phyloP scores from a whole-genome alignment of 2,329 filamentous ascomycete species.

The Neofusicoccum cordaticola region DNA sequence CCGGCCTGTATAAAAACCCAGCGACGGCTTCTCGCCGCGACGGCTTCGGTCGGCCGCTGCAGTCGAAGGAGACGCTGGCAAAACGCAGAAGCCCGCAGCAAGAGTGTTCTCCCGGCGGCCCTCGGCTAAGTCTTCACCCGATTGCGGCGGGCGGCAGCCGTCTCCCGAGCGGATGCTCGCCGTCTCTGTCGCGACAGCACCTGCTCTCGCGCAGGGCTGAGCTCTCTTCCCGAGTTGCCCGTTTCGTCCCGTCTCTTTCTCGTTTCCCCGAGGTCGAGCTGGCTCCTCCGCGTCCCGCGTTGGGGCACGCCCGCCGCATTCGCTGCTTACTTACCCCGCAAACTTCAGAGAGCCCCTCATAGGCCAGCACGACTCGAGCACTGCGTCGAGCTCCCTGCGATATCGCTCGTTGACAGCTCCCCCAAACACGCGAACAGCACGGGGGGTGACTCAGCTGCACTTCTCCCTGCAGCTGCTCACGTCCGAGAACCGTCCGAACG shows the following conservation, averaged over 20 bases:
- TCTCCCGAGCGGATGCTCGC: background rate
- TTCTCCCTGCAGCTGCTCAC: background rate
- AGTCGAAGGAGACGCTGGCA: background rate
- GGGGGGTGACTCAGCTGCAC: too few species aligned
- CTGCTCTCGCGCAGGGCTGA: background rate
- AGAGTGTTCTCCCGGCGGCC: conserved; percentile 9
- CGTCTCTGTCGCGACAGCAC: too few species aligned
- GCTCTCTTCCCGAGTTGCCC: background rate
- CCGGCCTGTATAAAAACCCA: too few species aligned
- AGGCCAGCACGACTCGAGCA: background rate
- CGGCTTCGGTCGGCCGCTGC: background rate
- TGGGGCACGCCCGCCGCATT: background rate
- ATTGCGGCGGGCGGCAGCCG: background rate
- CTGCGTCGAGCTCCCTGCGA: background rate
- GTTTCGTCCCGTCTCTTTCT: conserved; percentile 3
- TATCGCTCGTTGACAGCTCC: background rate
- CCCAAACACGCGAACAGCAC: background rate
- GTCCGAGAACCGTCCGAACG: background rate
- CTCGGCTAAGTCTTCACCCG: conserved; percentile 13
- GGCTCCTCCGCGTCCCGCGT: too few species aligned
- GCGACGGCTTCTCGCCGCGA: background rate
- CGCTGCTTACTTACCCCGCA: background rate
- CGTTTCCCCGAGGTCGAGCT: background rate
- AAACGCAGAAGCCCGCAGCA: background rate
- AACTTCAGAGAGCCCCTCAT: background rate